phyloP scores from a whole-genome alignment of 2,329 filamentous ascomycete genomes.

The Penicillium rolfsii region DNA sequence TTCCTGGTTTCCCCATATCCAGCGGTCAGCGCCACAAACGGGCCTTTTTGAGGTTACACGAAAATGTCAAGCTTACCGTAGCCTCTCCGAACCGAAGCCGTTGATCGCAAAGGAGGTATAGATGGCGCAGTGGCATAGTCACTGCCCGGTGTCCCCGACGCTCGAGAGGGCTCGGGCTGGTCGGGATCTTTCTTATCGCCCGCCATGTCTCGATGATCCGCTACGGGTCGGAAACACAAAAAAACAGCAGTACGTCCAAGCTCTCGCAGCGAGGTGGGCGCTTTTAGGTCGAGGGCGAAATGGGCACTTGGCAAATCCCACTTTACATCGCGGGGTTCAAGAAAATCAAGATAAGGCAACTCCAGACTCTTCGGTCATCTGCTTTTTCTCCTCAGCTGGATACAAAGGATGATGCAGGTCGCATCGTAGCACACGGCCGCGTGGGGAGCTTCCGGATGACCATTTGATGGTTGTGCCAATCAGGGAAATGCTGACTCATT shows the following conservation, averaged over 20 bases:
- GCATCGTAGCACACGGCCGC: constrained; percentile 19
- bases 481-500: constrained; percentile 19
- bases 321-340: constrained; percentile 24
- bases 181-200: constrained; percentile 21
- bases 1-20: constrained; percentile 29
- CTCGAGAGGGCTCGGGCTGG: constrained; percentile 17
- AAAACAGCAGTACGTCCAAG: neutral
- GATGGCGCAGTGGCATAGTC: constrained; percentile 16
- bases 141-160: constrained; percentile 11
- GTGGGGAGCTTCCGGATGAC: constrained; percentile 28
- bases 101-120: constrained; percentile 17
- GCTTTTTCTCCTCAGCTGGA: constrained; percentile 23
- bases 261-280: neutral
- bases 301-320: neutral
- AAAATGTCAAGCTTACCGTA: constrained; percentile 34
- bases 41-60: constrained; percentile 22
- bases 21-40: constrained; percentile 7
- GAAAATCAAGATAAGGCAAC: constrained; percentile 4
- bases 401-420: constrained; percentile 15
- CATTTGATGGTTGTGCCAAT: constrained; percentile 24
- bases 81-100: constrained; percentile 28
- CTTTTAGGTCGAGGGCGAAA: constrained; percentile 7
- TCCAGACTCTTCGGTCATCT: constrained; percentile 5
- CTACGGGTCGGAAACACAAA: constrained; percentile 8
- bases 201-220: constrained; percentile 21